A percentile compares a stretch with the other conserved stretches of the same genome.
Conservation (phyloP, 2,329 filamentous ascomycete species). For the Aspergillus felis region DNA sequence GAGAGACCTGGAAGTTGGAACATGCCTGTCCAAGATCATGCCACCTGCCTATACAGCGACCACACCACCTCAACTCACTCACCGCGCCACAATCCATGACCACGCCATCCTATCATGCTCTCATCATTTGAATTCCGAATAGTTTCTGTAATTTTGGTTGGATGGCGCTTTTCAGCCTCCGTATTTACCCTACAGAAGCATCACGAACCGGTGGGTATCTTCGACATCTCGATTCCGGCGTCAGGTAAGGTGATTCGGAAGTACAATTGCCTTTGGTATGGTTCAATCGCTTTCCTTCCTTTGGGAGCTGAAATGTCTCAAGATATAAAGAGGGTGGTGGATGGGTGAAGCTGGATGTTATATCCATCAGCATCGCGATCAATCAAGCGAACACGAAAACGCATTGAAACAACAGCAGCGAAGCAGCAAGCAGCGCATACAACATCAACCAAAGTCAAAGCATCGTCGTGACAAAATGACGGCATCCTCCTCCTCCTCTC, state of each 20-base stretch:
- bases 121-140: neutral
- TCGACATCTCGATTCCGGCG: neutral
- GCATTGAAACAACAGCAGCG: neutral
- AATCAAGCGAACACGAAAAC: no score
- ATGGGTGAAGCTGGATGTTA: neutral
- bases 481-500: conserved; percentile 12
- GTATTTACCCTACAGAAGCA: neutral
- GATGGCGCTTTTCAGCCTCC: neutral
- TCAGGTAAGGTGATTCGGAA: neutral
- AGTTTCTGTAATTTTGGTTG: neutral
- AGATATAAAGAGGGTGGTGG: neutral
- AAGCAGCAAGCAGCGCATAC: neutral
- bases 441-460: neutral
- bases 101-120: neutral
- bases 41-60: neutral
- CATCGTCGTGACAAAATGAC: neutral
- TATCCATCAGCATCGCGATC: no score
- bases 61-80: neutral
- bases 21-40: neutral
- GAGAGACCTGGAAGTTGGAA: neutral
- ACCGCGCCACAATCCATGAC: neutral
- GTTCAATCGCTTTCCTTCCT: neutral
- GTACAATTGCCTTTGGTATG: neutral
- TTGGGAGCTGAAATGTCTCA: neutral
- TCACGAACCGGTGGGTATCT: neutral